A percentile compares a stretch with the other conserved stretches of the same genome.
phyloP scores from a whole-genome alignment of 441 rosid genomes.

The Isatis lusitanica region DNA sequence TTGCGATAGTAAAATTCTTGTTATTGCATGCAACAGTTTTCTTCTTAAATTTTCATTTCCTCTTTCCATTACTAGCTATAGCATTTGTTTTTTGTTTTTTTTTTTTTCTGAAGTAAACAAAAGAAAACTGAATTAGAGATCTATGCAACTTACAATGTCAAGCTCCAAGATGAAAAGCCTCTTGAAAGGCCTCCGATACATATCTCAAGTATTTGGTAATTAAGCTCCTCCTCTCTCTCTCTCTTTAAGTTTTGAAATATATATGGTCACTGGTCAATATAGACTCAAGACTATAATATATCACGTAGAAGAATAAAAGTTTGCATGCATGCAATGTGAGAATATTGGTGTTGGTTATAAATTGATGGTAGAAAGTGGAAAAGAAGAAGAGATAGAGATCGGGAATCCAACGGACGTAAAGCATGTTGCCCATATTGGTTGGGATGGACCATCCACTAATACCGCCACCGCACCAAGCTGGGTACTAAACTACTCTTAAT shows the following conservation, averaged over 20 bases:
- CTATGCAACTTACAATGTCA: conserved; percentile 42
- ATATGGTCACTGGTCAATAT: background rate
- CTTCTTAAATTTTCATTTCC: background rate
- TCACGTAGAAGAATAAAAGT: background rate
- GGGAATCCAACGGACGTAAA: conserved; percentile 91
- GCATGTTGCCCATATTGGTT: conserved; percentile 93
- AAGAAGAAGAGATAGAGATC: conserved; percentile 77
- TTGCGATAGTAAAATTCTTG: background rate
- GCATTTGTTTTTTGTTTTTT: too few relatives aligned
- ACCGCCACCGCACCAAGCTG: conserved; percentile 58
- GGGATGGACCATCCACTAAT: conserved; percentile 68
- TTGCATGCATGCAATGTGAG: background rate
- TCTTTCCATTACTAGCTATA: background rate
- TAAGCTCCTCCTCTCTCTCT: conserved; percentile 17
- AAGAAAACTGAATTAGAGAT: background rate
- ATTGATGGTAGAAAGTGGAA: conserved; percentile 54
- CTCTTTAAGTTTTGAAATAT: background rate
- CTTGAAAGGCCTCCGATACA: conserved; percentile 73
- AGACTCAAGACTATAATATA: background rate
- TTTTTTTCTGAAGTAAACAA: background rate
- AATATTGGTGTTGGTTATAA: background rate
- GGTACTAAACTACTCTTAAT: conserved; percentile 43
- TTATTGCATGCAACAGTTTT: conserved; percentile 1
- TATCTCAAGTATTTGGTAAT: conserved; percentile 79
- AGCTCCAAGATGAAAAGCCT: conserved; percentile 85